These are phyloP conservation scores for Escallonia rubra DNA, from an alignment of 129 eudicot genomes.

Conservation along the genomic window DNA sequence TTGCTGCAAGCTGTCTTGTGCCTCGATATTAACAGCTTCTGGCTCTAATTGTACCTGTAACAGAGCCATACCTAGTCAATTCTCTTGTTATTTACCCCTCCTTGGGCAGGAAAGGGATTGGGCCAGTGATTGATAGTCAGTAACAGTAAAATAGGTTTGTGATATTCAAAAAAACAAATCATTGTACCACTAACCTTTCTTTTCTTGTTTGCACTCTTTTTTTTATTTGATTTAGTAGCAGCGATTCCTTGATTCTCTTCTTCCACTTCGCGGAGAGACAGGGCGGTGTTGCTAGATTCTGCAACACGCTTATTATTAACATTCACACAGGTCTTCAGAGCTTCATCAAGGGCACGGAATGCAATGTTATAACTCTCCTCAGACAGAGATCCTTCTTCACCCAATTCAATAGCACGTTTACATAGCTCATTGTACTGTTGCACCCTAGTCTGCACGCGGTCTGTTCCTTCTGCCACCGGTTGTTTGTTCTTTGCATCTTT, in stretches of 20 bases:
- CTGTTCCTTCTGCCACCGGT: conserved; percentile 33
- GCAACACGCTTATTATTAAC: conserved; percentile 38
- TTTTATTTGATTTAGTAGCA: conserved; percentile 27
- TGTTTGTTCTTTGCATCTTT: conserved; percentile 52
- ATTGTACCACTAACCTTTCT: conserved; percentile 37
- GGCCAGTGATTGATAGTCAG: background rate
- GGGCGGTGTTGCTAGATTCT: conserved; percentile 20
- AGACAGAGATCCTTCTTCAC: conserved; percentile 54
- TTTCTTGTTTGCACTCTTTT: conserved; percentile 41
- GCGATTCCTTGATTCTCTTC: conserved; percentile 31
- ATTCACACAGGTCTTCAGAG: conserved; percentile 45
- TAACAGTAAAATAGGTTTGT: background rate
- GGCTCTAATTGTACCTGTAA: conserved; percentile 43
- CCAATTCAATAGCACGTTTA: conserved; percentile 50
- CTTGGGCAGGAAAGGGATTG: background rate
- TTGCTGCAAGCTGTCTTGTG: conserved; percentile 46
- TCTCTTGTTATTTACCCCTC: background rate
- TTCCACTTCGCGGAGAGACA: conserved; percentile 25
- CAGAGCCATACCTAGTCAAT: background rate
- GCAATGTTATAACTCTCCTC: conserved; percentile 50
- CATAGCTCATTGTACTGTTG: conserved; percentile 51
- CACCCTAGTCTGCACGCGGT: conserved; percentile 39
- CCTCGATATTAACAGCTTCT: conserved; percentile 26
- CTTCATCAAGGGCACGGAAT: conserved; percentile 46
- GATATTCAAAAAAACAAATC: background rate